Percentiles rank a stretch among this genome's conserved stretches.
These are phyloP conservation scores for Naganishia onofrii DNA, from an alignment of 768 basidiomycete genomes.

Conservation along the genomic window DNA sequence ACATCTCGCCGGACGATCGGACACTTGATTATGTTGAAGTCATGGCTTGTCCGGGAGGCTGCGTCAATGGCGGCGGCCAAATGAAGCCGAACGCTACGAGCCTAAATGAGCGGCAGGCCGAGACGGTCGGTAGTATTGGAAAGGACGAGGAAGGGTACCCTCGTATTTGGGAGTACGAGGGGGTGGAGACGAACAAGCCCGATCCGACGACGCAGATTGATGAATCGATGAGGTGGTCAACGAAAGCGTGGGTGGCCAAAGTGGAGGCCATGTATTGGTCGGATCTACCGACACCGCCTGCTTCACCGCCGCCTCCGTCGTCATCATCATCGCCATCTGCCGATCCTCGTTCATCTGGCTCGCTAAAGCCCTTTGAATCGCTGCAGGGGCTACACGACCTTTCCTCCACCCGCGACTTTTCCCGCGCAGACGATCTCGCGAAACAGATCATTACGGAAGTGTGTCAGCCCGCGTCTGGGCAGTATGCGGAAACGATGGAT, in stretches of 20 bases:
- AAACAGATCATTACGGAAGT: constrained; percentile 14
- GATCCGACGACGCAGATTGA: constrained; percentile 40
- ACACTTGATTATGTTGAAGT: constrained; percentile 55
- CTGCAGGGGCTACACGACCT: constrained; percentile 14
- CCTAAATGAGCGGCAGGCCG: constrained; percentile 9
- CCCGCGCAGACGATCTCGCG: constrained; percentile 14
- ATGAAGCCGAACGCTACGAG: constrained; percentile 45
- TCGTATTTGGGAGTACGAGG: constrained; percentile 58
- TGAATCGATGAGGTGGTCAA: constrained; percentile 70
- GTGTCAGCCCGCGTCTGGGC: constrained; percentile 33
- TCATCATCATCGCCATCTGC: background rate
- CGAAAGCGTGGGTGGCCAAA: constrained; percentile 73
- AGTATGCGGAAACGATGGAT: constrained; percentile 51
- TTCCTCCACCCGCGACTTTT: background rate
- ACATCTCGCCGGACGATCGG: constrained; percentile 38
- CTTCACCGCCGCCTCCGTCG: constrained; percentile 49
- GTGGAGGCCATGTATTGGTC: constrained; percentile 84
- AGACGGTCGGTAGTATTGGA: constrained; percentile 37
- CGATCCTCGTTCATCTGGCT: constrained; percentile 13
- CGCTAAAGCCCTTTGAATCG: constrained; percentile 1
- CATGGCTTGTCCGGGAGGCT: constrained; percentile 98
- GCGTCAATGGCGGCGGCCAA: constrained; percentile 97
- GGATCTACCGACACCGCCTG: constrained; percentile 56
- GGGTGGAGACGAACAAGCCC: constrained; percentile 33
- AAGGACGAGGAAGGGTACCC: constrained; percentile 66